Conservation (phyloP, 1,284 basidiomycete species). For the Ceratobasidium sp. region DNA sequence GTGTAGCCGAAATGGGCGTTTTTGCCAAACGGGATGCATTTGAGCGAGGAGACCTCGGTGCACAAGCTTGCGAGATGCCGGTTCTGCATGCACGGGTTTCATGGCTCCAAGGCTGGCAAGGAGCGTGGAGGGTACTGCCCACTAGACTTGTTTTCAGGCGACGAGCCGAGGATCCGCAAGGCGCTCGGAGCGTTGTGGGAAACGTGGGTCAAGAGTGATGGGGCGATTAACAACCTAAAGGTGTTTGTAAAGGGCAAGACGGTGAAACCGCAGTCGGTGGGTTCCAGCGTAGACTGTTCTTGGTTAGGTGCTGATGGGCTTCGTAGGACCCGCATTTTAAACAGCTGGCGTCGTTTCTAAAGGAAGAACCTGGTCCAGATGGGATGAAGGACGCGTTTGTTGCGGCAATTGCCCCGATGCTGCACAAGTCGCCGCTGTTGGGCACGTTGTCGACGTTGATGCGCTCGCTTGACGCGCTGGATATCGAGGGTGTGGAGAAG, state of each 20-base stretch:
- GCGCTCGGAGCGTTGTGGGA: conserved; percentile 81
- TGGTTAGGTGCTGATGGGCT: not conserved
- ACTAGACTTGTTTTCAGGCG: conserved; percentile 84
- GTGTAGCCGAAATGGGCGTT: conserved; percentile 95
- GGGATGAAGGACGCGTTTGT: conserved; percentile 57
- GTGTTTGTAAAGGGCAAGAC: conserved; percentile 77
- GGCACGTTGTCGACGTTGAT: conserved; percentile 73
- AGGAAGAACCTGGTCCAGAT: not conserved
- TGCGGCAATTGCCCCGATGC: conserved; percentile 63
- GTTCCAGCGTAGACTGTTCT: conserved; percentile 50
- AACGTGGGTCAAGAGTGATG: conserved; percentile 74
- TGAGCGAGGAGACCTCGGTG: conserved; percentile 67
- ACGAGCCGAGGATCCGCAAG: conserved; percentile 67
- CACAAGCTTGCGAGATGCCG: conserved; percentile 82
- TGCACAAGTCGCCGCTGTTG: conserved; percentile 70
- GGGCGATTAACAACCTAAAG: conserved; percentile 81
- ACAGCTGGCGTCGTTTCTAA: conserved; percentile 13
- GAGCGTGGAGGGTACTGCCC: conserved; percentile 74
- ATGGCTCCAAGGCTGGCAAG: conserved; percentile 61
- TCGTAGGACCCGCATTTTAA: conserved; percentile 1
- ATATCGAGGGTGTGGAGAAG: conserved; percentile 80
- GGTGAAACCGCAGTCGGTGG: conserved; percentile 72
- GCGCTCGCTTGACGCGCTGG: conserved; percentile 81
- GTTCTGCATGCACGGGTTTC: conserved; percentile 87
- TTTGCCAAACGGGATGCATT: conserved; percentile 71